Base-by-base conservation (phyloP, 2,329 filamentous ascomycete species). In the Aspergillus flavus region DNA sequence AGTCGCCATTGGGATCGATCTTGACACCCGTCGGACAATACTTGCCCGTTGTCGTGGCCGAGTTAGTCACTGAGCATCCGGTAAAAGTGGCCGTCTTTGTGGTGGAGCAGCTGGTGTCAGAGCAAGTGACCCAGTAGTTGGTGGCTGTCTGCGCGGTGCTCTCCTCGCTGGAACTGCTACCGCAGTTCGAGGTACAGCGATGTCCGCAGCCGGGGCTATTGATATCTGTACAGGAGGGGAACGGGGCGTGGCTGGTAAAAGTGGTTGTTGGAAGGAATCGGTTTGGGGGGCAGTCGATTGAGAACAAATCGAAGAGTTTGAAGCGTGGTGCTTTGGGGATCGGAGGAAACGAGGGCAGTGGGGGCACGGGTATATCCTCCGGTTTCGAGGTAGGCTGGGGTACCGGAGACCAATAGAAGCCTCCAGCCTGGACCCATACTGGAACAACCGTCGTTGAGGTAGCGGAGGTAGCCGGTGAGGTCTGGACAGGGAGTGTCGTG, bases 261-360 rank as follows among this genome's bases (percentile, higher is more conserved):
- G 41, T 45, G 41, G 19, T 45, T 21, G 41, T 45, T 74, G 26
- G 41, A 45, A 45, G 19, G 41, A n/a, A n/a, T 11, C 41, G 41
- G 7, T 11, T 45, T 3, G n/a, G 41, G n/a, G 41, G 41, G 4
- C n/a, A 45, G 41, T 45, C 41, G 19, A 45, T 45, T 10, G 41
- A 45, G n/a, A 45, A 45, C 7, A 45, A 19, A 21, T 45, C 19
- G 41, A n/a, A 7, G 19, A 45, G n/a, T 45, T 45, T 45, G 7
- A 45, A 45, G 41, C 41, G 23, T 45, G 41, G 16, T 21, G 41
- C 19, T 1, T n/a, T n/a, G 21, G 41, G 41, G 41, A 45, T 21
- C 7, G 41, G n/a, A 9, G 41, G 41, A 21, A 45, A 45, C n/a
- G 41, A 45, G 16, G 41, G 43, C 21, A 46, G 10, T 21, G 43